Percentiles rank a stretch among this genome's conserved stretches.
These are phyloP conservation scores for Candida yuanshanica DNA, from an alignment of 805 yeast species.

Conservation along the genomic window DNA sequence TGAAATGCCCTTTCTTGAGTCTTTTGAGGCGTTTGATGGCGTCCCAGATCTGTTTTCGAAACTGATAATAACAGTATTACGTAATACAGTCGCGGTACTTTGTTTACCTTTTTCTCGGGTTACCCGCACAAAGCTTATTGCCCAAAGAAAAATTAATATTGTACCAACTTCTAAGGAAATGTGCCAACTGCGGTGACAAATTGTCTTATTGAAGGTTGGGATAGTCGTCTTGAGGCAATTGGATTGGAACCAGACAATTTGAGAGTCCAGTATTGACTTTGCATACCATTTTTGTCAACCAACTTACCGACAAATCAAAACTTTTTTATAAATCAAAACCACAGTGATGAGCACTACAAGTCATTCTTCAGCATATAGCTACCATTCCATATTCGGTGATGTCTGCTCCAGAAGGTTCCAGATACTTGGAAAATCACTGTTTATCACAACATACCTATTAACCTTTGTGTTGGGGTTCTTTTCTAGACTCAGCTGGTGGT, in stretches of 20 bases:
- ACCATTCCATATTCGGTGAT: constrained; percentile 34
- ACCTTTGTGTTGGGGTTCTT: constrained; percentile 22
- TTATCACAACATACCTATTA: constrained; percentile 25
- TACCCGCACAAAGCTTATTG: constrained; percentile 1
- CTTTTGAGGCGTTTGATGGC: neutral
- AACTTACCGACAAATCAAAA: neutral
- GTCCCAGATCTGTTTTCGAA: neutral
- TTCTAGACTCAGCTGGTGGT: constrained; percentile 20
- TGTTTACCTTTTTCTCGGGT: constrained; percentile 2
- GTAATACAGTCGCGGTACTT: neutral
- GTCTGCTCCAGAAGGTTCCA: constrained; percentile 35
- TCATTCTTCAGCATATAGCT: constrained; percentile 23
- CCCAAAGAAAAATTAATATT: neutral
- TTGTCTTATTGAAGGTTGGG: no score
- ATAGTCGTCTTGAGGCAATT: no score
- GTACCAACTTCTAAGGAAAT: no score
- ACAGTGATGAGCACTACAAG: neutral
- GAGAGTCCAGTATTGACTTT: no score
- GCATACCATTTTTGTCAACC: no score
- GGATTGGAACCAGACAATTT: no score
- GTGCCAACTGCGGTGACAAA: no score
- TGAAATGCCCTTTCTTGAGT: neutral
- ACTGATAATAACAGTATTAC: no score
- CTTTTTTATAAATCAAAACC: neutral
- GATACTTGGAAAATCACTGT: constrained; percentile 31